Conservation (phyloP, 179 eudicot genomes). For the Actinidia chinensis region DNA sequence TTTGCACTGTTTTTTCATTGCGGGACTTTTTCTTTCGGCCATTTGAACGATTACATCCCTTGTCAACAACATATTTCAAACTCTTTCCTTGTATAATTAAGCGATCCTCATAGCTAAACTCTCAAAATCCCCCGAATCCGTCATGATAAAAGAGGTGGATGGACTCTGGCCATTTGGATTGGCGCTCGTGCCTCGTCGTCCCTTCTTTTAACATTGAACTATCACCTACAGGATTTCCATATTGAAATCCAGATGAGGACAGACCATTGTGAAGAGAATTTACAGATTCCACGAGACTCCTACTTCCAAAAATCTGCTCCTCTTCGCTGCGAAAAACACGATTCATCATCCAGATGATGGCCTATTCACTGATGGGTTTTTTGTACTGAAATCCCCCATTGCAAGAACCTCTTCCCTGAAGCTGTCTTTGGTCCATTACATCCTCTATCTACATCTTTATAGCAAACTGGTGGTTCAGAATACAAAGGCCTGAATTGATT, state of each 20-base stretch:
- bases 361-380: conserved; percentile 27
- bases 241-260: conserved; percentile 18
- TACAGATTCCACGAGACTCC: conserved; percentile 25
- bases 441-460: conserved; percentile 26
- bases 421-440: conserved; percentile 22
- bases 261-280: conserved; percentile 26
- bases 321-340: conserved; percentile 21
- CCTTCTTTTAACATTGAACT: conserved; percentile 26
- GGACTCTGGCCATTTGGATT: too few species aligned
- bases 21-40: conserved; percentile 22
- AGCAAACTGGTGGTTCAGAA: conserved; percentile 28
- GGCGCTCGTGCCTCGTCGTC: too few species aligned
- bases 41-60: conserved; percentile 2
- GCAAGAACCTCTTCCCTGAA: conserved; percentile 19
- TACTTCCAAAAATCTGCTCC: conserved; percentile 27
- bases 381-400: conserved; percentile 31
- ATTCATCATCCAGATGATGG: conserved; percentile 25
- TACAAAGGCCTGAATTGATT: conserved; percentile 28
- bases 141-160: conserved; percentile 27
- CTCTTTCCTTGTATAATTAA: conserved; percentile 22
- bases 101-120: conserved; percentile 24
- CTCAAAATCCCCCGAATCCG: conserved; percentile 29
- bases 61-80: conserved; percentile 20
- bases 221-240: conserved; percentile 15
- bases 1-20: conserved; percentile 11